A percentile compares a stretch with the other conserved stretches of the same genome.
Conservation (phyloP, 2,329 filamentous ascomycete genomes). For the Akanthomyces dipterigenus region DNA sequence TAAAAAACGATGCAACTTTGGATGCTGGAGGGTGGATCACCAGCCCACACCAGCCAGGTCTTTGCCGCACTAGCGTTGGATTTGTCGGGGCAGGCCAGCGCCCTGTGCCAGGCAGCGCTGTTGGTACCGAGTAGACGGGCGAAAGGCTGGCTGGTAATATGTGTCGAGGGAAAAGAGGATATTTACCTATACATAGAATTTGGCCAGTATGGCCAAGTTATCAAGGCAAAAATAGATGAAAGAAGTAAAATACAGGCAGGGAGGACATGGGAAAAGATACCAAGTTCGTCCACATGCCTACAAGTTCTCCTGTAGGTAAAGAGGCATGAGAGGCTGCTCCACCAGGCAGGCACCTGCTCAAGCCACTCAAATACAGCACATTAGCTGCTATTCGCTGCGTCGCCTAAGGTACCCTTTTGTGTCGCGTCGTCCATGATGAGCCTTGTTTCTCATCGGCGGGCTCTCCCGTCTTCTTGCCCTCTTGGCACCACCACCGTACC, state of each 20-base stretch:
- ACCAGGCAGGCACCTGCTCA: neutral
- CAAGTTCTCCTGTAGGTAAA: too few species aligned
- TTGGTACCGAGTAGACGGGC: too few species aligned
- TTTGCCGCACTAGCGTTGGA: neutral
- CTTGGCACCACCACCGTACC: neutral
- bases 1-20: conserved; percentile 11
- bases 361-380: conserved; percentile 2
- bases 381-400: neutral
- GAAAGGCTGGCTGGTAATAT: too few species aligned
- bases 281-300: too few species aligned
- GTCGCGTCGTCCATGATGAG: neutral
- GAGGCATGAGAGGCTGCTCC: neutral
- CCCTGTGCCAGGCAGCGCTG: too few species aligned
- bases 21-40: conserved; percentile 9
- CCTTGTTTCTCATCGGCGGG: neutral
- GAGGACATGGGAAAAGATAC: too few species aligned
- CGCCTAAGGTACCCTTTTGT: neutral
- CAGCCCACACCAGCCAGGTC: conserved; percentile 1
- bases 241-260: too few species aligned
- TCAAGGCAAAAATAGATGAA: too few species aligned
- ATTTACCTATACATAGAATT: too few species aligned
- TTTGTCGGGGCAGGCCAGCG: neutral
- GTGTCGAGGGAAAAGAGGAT: too few species aligned
- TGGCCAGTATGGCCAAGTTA: too few species aligned
- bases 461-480: neutral